These are phyloP conservation scores for Candida caryicola DNA, from an alignment of 805 yeast species.

Conservation along the genomic window DNA sequence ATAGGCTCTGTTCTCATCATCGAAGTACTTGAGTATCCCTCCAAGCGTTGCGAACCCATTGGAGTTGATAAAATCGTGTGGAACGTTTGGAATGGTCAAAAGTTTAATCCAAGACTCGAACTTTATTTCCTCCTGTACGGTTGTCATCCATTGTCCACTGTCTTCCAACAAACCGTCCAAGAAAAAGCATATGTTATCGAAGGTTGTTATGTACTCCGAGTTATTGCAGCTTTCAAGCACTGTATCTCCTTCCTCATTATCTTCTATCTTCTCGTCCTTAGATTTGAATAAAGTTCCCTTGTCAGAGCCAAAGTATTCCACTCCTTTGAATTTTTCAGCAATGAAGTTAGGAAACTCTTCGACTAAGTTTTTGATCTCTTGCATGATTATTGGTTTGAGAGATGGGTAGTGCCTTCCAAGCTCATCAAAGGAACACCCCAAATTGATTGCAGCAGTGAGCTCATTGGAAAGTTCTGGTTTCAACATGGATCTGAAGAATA, in stretches of 20 bases:
- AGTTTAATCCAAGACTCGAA: constrained; percentile 48
- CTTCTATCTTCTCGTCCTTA: constrained; percentile 39
- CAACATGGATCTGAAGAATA: constrained; percentile 51
- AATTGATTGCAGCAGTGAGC: constrained; percentile 46
- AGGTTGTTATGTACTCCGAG: constrained; percentile 41
- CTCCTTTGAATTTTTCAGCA: constrained; percentile 27
- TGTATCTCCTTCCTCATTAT: constrained; percentile 38
- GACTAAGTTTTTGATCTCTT: constrained; percentile 46
- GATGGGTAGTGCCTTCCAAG: constrained; percentile 80
- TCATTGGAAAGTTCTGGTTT: constrained; percentile 48
- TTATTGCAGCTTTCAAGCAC: constrained; percentile 55
- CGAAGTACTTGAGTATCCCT: constrained; percentile 55
- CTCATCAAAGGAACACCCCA: constrained; percentile 76
- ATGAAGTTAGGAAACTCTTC: constrained; percentile 41
- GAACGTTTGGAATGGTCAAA: constrained; percentile 49
- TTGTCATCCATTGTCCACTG: constrained; percentile 46
- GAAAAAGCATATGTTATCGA: constrained; percentile 51
- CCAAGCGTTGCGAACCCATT: constrained; percentile 51
- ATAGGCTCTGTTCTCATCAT: constrained; percentile 52
- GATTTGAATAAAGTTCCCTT: constrained; percentile 39
- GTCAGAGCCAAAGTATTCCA: constrained; percentile 44
- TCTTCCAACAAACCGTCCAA: constrained; percentile 53
- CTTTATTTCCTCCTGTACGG: constrained; percentile 33
- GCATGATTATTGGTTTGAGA: constrained; percentile 56
- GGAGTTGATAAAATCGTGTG: constrained; percentile 60